Evolutionary conservation across 129 eudicot genomes (phyloP), one percentile per base, ranked within the genome.

Genomic region (Kitagawia praeruptora): DNA sequence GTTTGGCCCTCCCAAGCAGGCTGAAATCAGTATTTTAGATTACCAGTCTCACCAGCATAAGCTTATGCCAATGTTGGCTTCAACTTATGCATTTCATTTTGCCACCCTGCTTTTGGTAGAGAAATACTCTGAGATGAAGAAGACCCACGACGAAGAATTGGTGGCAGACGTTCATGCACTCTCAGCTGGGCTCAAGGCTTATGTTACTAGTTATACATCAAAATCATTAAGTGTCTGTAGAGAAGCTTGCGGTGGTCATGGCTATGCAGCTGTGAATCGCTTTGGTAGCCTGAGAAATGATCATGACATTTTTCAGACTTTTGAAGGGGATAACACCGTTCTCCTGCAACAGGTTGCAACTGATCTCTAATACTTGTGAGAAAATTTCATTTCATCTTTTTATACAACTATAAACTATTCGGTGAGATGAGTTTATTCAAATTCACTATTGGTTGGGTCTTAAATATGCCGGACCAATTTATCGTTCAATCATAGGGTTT

Each of bases 191-290:
- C 89, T 95, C 18, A 95, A 95, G 87, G 88, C 99, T 18, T 92
- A 92, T 77, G 89, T 95, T 79, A 95, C 99, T 48, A 85, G 94
- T 53, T 92, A 88, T 80, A 95, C 96, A 15, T 91, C 92, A 46
- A 92, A 86, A 75, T 86, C 99, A 3, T 81, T 95, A 77, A 90
- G 94, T 80, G 74, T 84, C 5, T 95, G 99, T 37, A 87, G 99
- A 84, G 97, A 95, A 80, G 87, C 99, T 73, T 95, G 99, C 81
- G 99, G 99, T 2, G 99, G 99, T 76, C 99, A 95, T 83, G 99
- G 99, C 38, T 95, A 92, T 83, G 97, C 97, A 6, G 97, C 99
- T 76, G 99, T 92, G 2, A 95, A 95, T 77, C 84, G 99, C 53
- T 92, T 95, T 85, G 99, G 99, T 7, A 89, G 91, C 80, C 85